These are phyloP conservation scores for Rhodamnia rubescens DNA, from an alignment of 345 rosid genomes.

Conservation along the genomic window DNA sequence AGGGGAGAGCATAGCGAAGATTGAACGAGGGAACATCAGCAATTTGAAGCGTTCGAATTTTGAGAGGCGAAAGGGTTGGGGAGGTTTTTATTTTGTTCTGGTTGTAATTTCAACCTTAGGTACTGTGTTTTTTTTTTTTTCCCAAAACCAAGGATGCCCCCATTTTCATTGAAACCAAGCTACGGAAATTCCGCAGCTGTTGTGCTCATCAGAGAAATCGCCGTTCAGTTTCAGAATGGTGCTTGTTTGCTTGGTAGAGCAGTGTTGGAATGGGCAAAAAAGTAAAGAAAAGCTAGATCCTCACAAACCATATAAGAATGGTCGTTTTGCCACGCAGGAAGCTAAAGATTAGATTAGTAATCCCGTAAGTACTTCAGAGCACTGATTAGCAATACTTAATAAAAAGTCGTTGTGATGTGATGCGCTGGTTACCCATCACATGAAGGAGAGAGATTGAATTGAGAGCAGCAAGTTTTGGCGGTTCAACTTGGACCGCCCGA, in stretches of 20 bases:
- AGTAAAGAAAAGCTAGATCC: not conserved
- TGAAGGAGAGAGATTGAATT: not conserved
- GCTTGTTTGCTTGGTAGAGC: not conserved
- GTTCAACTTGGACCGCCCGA: no score
- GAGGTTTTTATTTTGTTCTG: no score
- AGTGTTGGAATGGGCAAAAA: not conserved
- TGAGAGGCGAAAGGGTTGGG: not conserved
- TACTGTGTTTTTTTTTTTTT: not conserved
- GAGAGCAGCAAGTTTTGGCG: no score
- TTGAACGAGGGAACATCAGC: not conserved
- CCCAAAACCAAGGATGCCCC: not conserved
- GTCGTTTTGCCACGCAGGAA: not conserved
- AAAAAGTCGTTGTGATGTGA: not conserved
- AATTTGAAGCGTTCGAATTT: not conserved
- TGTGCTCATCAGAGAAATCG: not conserved
- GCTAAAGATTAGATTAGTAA: not conserved
- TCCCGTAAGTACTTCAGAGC: rapidly evolving
- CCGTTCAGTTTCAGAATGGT: no score
- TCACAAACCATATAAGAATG: not conserved
- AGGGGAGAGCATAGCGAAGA: not conserved
- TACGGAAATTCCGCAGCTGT: not conserved
- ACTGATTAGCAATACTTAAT: not conserved
- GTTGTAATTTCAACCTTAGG: not conserved
- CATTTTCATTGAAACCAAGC: not conserved
- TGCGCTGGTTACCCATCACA: not conserved